These are phyloP conservation scores for Phytopythium aichiense DNA, from an alignment of 352 stramenopile genomes.

Conservation along the genomic window DNA sequence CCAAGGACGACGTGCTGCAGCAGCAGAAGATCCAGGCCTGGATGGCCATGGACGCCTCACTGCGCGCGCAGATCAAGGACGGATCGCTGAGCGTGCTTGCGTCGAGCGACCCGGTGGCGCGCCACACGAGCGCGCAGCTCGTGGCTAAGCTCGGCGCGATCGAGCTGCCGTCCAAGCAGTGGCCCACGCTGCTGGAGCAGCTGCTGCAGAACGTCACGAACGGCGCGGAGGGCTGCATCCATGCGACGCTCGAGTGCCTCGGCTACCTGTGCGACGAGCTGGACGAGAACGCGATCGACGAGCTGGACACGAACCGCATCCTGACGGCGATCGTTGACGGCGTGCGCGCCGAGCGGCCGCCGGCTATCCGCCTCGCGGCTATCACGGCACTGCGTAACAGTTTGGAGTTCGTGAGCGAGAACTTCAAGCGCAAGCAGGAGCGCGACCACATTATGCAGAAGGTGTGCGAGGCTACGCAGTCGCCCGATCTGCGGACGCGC, in stretches of 20 bases:
- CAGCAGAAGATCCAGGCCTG: conserved; percentile 75
- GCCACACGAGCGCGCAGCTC: conserved; percentile 88
- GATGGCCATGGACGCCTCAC: conserved; percentile 64
- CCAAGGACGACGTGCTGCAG: conserved; percentile 80
- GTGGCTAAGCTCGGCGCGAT: conserved; percentile 93
- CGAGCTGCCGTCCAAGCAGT: conserved; percentile 92
- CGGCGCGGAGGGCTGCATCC: conserved; percentile 86
- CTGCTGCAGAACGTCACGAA: conserved; percentile 93
- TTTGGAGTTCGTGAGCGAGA: conserved; percentile 93
- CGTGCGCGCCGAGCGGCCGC: conserved; percentile 84
- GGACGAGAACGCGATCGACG: conserved; percentile 65
- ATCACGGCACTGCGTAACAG: conserved; percentile 93
- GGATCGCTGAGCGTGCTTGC: conserved; percentile 57
- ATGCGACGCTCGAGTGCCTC: conserved; percentile 84
- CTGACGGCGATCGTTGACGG: conserved; percentile 97
- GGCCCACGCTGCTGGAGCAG: conserved; percentile 89
- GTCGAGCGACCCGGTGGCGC: conserved; percentile 58
- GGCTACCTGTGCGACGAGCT: conserved; percentile 84
- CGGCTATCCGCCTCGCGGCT: conserved; percentile 90
- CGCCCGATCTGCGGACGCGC: conserved; percentile 78
- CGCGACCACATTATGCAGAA: conserved; percentile 95
- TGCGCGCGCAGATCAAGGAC: conserved; percentile 80
- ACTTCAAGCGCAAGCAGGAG: conserved; percentile 95
- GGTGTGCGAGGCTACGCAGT: conserved; percentile 95
- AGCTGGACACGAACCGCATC: conserved; percentile 93